Evolutionary conservation across 2,329 filamentous ascomycete species (phyloP).

Genomic region (Curvularia verruculosa): DNA sequence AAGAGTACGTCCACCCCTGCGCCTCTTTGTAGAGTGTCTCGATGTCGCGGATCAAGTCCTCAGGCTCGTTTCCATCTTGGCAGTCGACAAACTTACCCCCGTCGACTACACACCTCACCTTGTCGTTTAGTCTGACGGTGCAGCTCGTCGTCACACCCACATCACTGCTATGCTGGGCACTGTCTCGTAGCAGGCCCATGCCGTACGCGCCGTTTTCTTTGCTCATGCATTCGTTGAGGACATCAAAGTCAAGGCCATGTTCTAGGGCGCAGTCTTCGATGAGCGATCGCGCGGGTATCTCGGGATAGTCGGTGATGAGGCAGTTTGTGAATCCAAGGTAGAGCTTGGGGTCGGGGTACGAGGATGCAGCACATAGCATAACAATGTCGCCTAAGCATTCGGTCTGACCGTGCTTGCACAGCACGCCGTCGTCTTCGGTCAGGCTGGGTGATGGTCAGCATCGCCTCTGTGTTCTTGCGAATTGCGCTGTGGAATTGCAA

Average conservation of each 20-base stretch:
- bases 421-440: conserved; percentile 77
- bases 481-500: background rate
- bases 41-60: conserved; percentile 78
- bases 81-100: conserved; percentile 80
- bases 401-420: conserved; percentile 84
- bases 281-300: conserved; percentile 79
- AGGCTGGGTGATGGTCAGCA: conserved; percentile 52
- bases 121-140: conserved; percentile 69
- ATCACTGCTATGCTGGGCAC: conserved; percentile 66
- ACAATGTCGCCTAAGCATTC: conserved; percentile 96
- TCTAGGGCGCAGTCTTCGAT: conserved; percentile 88
- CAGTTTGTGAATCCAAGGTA: conserved; percentile 95
- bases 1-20: conserved; percentile 37
- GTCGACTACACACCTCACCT: conserved; percentile 85
- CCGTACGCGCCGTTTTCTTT: conserved; percentile 75
- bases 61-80: conserved; percentile 67
- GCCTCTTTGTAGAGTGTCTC: conserved; percentile 66
- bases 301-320: conserved; percentile 73
- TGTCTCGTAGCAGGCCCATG: conserved; percentile 69
- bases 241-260: conserved; percentile 82
- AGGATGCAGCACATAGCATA: conserved; percentile 83
- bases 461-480: background rate
- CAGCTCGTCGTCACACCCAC: conserved; percentile 56
- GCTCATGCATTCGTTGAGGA: conserved; percentile 81
- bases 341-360: conserved; percentile 84